These are phyloP conservation scores for Cylindrodendrum hubeiense DNA, from an alignment of 2,329 filamentous ascomycete genomes.

Conservation along the genomic window DNA sequence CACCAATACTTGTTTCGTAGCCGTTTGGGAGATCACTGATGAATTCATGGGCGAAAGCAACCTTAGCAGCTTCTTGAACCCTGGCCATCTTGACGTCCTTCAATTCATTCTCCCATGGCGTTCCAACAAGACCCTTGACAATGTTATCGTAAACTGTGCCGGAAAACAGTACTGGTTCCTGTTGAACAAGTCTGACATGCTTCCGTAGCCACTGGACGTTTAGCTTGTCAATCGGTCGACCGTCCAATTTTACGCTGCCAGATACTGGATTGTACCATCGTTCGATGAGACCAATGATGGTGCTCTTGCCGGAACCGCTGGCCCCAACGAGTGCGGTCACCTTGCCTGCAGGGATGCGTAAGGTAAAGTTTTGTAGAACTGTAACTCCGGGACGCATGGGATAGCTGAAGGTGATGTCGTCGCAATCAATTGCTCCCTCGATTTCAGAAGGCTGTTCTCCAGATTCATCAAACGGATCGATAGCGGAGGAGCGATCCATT, in stretches of 20 bases:
- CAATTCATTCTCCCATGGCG: constrained; percentile 50
- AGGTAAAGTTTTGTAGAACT: constrained; percentile 56
- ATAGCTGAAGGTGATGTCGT: constrained; percentile 58
- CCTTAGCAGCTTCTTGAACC: constrained; percentile 56
- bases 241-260: constrained; percentile 52
- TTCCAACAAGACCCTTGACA: constrained; percentile 59
- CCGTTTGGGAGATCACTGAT: constrained; percentile 60
- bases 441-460: constrained; percentile 47
- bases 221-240: constrained; percentile 47
- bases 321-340: constrained; percentile 55
- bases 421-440: constrained; percentile 51
- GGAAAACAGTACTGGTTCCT: constrained; percentile 59
- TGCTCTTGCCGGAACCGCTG: constrained; percentile 55
- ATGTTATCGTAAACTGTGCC: constrained; percentile 66
- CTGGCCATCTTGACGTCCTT: not conserved
- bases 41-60: constrained; percentile 64
- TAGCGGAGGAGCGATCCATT: constrained; percentile 52
- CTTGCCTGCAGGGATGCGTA: constrained; percentile 58
- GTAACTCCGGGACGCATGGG: constrained; percentile 56
- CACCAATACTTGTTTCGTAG: constrained; percentile 69
- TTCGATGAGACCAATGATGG: constrained; percentile 53
- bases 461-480: constrained; percentile 49
- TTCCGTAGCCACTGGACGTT: constrained; percentile 54
- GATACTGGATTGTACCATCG: constrained; percentile 52
- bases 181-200: constrained; percentile 53